Evolutionary conservation across 2,329 filamentous ascomycete species (phyloP).

Genomic region (Anthostomella pinea): DNA sequence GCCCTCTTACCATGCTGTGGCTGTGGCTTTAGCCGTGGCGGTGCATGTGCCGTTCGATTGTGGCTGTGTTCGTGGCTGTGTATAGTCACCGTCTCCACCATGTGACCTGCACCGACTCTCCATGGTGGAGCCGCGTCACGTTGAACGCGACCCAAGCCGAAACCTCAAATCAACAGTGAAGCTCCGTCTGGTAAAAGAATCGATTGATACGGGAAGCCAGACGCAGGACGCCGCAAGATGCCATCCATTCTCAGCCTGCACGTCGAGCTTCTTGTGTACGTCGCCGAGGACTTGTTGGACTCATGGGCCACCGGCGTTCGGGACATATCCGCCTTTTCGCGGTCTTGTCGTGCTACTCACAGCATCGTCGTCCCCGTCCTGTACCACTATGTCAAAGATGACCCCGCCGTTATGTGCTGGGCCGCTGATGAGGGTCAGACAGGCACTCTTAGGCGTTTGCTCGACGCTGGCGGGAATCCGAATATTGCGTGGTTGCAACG

Average conservation of each 20-base stretch:
- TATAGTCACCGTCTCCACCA: too few relatives aligned
- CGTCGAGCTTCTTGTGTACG: slow-evolving; percentile 14
- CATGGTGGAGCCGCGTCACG: too few relatives aligned
- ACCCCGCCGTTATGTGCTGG: slow-evolving; percentile 15
- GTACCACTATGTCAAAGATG: slow-evolving; percentile 13
- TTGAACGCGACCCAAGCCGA: too few relatives aligned
- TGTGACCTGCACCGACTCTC: too few relatives aligned
- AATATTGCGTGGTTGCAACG: slow-evolving; percentile 9
- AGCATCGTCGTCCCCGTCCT: slow-evolving; percentile 7
- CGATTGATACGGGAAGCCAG: too few relatives aligned
- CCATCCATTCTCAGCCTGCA: slow-evolving; percentile 15
- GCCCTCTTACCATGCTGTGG: too few relatives aligned
- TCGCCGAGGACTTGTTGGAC: slow-evolving; percentile 5
- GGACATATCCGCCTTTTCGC: slow-evolving; percentile 17
- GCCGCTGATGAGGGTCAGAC: slow-evolving; percentile 14
- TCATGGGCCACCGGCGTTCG: not conserved
- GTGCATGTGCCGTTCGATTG: too few relatives aligned
- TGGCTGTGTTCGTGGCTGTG: too few relatives aligned
- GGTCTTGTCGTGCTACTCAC: slow-evolving; percentile 17
- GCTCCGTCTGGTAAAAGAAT: too few relatives aligned
- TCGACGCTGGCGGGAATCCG: slow-evolving; percentile 17
- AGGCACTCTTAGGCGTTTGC: slow-evolving; percentile 11
- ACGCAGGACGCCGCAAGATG: too few relatives aligned
- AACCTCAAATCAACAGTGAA: too few relatives aligned
- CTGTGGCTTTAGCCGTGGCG: too few relatives aligned